Evolutionary conservation across 2,329 filamentous ascomycete genomes (phyloP), one percentile per base, ranked within the genome.

Genomic region (Talaromyces piceae): DNA sequence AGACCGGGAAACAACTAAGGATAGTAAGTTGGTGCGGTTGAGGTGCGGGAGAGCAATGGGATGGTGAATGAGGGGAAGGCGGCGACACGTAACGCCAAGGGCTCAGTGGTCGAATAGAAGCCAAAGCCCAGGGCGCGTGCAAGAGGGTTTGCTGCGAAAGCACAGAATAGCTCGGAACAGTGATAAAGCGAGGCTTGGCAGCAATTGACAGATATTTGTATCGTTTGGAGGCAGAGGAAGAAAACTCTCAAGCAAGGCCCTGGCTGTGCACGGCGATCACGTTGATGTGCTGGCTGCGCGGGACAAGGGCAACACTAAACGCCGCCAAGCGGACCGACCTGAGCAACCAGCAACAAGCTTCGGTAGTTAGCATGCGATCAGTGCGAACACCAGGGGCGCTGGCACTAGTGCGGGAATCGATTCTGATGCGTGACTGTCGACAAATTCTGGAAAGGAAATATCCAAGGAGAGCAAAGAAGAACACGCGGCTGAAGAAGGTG

Each of bases 1-100:
- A 11, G 33, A 18, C 33, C 16, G 5, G 58, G 58, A 58, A 60
- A 60, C 41, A 26, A 31, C 13, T 13, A 28, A 41, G 20, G 45
- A 39, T n/a, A n/a, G n/a, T n/a, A n/a, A n/a, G n/a, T n/a, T n/a
- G n/a, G n/a, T n/a, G n/a, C n/a, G n/a, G n/a, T 45, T 45, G 49
- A 43, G 22, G 33, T 22, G 47, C 51, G 47, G 51, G 44, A 54
- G 49, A 43, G 23, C 45, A 53, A 43, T 44, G 33, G 45, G n/a
- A n/a, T n/a, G n/a, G n/a, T n/a, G n/a, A n/a, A 41, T 54, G 51
- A 54, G 51, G 51, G 51, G 47, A 45, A 54, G 20, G 33, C 43
- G 39, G 39, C 51, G 26, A 47, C 47, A 47, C 51, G 41, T 46
- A 27, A 41, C 37, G 43, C 31, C 48, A 37, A 43, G 16, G 20